Conservation (phyloP, 768 basidiomycete genomes). For the Infundibulicybe gibba region DNA sequence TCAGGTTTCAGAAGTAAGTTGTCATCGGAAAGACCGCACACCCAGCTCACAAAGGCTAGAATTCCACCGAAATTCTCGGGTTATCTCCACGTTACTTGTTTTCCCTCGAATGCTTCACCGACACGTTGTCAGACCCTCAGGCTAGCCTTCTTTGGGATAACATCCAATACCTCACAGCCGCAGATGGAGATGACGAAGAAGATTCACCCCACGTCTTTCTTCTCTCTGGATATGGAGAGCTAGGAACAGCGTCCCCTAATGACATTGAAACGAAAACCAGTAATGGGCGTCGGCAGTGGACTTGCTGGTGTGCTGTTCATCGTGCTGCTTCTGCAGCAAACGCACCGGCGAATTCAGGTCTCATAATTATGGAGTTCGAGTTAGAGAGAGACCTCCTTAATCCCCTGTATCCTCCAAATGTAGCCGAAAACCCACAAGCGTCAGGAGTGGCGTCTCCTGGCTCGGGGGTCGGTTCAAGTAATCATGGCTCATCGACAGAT, state of each 20-base stretch:
- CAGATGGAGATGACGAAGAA: constrained; percentile 37
- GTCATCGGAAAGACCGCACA: neutral
- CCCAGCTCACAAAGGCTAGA: constrained; percentile 34
- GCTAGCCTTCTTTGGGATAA: constrained; percentile 71
- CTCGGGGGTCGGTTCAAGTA: neutral
- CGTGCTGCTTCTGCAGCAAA: constrained; percentile 29
- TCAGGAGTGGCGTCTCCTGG: neutral
- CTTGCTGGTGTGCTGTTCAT: constrained; percentile 69
- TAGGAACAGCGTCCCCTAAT: constrained; percentile 37
- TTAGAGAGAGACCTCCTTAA: constrained; percentile 68
- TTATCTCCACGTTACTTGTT: constrained; percentile 71
- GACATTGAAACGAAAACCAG: constrained; percentile 11
- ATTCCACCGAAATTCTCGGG: constrained; percentile 71
- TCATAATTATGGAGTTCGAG: constrained; percentile 79
- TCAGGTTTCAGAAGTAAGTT: constrained; percentile 74
- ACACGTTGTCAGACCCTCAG: constrained; percentile 63
- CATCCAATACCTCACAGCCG: constrained; percentile 56
- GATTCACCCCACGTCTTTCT: constrained; percentile 59
- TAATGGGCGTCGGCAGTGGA: constrained; percentile 46
- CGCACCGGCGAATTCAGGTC: constrained; percentile 10
- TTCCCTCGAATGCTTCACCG: constrained; percentile 66
- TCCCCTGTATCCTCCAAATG: constrained; percentile 55
- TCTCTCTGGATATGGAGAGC: constrained; percentile 68
- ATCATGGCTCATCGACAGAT: neutral
- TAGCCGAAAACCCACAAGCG: neutral